Evolutionary conservation across 164 flowering plant genomes (phyloP).

Genomic region (Chloranthus sessilifolius): DNA sequence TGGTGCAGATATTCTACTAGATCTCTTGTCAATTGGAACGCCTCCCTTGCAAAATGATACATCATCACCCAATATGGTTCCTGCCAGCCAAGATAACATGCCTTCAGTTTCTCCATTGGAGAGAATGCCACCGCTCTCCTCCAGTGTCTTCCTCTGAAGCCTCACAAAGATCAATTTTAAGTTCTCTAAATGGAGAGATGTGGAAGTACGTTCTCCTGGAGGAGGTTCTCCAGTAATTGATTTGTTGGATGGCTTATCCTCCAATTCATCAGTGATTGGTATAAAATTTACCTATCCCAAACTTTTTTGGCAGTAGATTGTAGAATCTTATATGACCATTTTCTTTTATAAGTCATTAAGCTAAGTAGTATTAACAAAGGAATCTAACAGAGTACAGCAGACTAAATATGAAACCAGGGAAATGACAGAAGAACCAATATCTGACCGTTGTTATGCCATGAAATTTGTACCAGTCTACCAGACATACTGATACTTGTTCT

Average conservation of each 20-base stretch:
- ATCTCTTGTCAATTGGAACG: conserved; percentile 80
- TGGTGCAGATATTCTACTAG: conserved; percentile 79
- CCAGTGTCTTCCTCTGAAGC: conserved; percentile 31
- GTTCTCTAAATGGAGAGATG: conserved; percentile 1
- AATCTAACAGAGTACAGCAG: no score
- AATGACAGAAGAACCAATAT: no score
- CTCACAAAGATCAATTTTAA: conserved; percentile 9
- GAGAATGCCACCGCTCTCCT: conserved; percentile 36
- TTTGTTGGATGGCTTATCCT: conserved; percentile 70
- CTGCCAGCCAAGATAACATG: conserved; percentile 36
- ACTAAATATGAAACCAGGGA: no score
- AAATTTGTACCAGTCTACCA: no score
- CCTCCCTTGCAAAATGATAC: conserved; percentile 42
- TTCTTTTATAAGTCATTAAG: background rate
- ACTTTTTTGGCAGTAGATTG: background rate
- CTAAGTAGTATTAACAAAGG: background rate
- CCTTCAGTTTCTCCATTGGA: conserved; percentile 39
- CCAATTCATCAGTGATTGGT: conserved; percentile 41
- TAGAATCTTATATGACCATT: background rate
- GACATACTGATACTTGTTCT: conserved; percentile 5
- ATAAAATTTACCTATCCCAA: conserved; percentile 1
- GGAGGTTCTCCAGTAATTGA: conserved; percentile 62
- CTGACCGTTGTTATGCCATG: no score
- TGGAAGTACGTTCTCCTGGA: conserved; percentile 24
- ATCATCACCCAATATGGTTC: conserved; percentile 39